Evolutionary conservation across 2,329 filamentous ascomycete species (phyloP), one percentile per base, ranked within the genome.

Genomic region (Cladosporium colombiae): DNA sequence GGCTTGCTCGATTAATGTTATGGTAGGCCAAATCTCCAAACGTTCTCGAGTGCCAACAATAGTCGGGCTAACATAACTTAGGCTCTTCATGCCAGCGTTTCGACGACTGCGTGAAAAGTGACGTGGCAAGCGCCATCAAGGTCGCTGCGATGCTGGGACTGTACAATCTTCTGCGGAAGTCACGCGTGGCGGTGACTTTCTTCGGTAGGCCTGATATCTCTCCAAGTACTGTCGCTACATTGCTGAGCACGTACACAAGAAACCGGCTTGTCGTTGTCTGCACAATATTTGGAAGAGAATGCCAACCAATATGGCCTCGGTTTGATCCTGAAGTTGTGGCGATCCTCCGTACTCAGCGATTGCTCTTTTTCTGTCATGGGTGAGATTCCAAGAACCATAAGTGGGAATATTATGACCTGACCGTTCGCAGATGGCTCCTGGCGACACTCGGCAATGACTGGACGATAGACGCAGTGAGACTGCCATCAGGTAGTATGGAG

Each of bases 1-100:
- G 61, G 37, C 25, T 2, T 63, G 18, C 14, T 63, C 5, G 61
- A 63, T 13, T 27, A 49, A 27, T 63, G 61, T 50, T 63, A 56
- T 16, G 33, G 60, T 62, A 55, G n/a, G 60, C 23, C 13, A 5
- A 8, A 33, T 5, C 18, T 33, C 31, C 7, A 46, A 13, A 13
- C n/a, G 11, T 6, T 11, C 1, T 3, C 8, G 10, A 29, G 13
- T 18, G 13, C 6, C 11, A 14, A 31, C 18, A 31, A 5, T 6
- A 5, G 5, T 11, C 18, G n/a, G 25, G 52, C 52, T 55, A n/a
- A 55, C 18, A 7, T 21, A 3, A 0, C 0, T 3, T 29, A 55
- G 52, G 18, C 7, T 55, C 35, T 25, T 52, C 61, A 8, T 14
- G 16, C 5, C 1, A 31, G 37, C 50, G 14, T 2, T 63, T 63